Conservation (phyloP, 179 eudicot genomes). For the Actinidia arguta region DNA sequence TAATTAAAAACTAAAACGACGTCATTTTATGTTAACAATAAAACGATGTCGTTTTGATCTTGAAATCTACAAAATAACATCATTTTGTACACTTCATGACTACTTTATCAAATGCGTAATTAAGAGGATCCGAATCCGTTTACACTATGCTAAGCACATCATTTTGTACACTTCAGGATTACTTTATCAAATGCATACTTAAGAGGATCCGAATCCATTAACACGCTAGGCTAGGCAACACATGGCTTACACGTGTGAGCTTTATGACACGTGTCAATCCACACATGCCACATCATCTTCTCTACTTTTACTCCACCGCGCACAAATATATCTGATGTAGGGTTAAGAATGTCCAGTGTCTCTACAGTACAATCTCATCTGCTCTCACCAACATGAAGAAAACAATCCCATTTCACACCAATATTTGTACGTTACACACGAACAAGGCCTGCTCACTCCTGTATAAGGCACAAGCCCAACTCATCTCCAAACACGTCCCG, state of each 20-base stretch:
- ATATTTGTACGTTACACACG: too few species aligned
- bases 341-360: background rate
- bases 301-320: background rate
- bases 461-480: background rate
- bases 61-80: too few species aligned
- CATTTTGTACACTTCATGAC: too few species aligned
- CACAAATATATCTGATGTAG: background rate
- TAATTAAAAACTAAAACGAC: too few species aligned
- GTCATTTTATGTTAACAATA: too few species aligned
- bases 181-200: too few species aligned
- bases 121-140: too few species aligned
- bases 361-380: background rate
- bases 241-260: background rate
- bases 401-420: background rate
- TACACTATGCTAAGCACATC: too few species aligned
- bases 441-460: background rate
- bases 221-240: background rate
- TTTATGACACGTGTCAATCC: background rate
- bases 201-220: too few species aligned
- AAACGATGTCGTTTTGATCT: too few species aligned
- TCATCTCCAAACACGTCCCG: background rate
- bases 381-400: background rate
- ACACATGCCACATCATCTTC: background rate
- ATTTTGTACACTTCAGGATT: too few species aligned
- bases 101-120: too few species aligned